A percentile compares a stretch with the other conserved stretches of the same genome.
Conservation (phyloP, 805 yeast genomes). For the Priceomyces carsonii region DNA sequence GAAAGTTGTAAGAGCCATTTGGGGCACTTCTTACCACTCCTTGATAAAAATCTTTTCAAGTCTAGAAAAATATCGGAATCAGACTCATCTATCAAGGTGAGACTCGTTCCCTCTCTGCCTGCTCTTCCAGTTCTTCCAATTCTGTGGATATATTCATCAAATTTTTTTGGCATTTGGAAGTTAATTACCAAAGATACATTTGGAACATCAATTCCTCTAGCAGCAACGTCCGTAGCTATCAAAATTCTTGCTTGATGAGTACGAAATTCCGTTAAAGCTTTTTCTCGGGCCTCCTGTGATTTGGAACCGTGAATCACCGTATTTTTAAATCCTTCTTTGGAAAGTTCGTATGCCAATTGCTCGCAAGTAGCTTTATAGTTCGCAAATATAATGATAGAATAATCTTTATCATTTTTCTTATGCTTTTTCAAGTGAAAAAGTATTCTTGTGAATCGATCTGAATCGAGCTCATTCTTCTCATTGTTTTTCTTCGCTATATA, state of each 20-base stretch:
- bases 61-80: constrained; percentile 56
- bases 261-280: constrained; percentile 63
- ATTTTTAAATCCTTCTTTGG: constrained; percentile 40
- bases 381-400: constrained; percentile 71
- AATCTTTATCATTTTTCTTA: constrained; percentile 29
- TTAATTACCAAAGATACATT: constrained; percentile 83
- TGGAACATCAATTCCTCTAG: constrained; percentile 93
- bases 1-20: constrained; percentile 17
- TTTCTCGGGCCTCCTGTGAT: constrained; percentile 81
- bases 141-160: constrained; percentile 88
- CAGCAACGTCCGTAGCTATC: constrained; percentile 94
- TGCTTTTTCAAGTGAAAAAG: constrained; percentile 41
- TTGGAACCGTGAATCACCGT: constrained; percentile 84
- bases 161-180: constrained; percentile 74
- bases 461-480: constrained; percentile 28
- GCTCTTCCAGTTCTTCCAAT: constrained; percentile 98
- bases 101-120: constrained; percentile 74
- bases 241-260: constrained; percentile 58
- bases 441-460: constrained; percentile 45
- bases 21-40: constrained; percentile 24
- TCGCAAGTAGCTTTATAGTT: constrained; percentile 79
- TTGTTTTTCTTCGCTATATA: constrained; percentile 25
- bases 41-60: constrained; percentile 48
- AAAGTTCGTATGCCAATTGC: constrained; percentile 52
- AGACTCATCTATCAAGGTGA: constrained; percentile 65